These are phyloP conservation scores for Solanum clarkiae DNA, from an alignment of 257 asterid genomes.

Conservation along the genomic window DNA sequence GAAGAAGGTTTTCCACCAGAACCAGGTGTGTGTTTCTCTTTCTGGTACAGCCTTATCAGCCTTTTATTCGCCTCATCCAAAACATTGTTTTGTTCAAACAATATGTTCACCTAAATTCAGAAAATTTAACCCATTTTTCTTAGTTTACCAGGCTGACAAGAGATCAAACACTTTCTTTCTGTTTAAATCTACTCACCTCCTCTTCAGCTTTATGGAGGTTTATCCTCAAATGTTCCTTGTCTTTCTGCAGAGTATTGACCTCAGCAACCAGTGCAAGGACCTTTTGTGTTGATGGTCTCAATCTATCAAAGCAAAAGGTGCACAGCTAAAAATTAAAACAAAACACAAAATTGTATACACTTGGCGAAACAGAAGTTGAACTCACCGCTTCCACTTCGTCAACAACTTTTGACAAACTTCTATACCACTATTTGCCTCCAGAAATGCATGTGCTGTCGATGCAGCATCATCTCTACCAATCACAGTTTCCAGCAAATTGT, in stretches of 20 bases:
- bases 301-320: conserved; percentile 24
- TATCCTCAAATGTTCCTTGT: conserved; percentile 52
- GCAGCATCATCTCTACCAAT: conserved; percentile 37
- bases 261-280: conserved; percentile 55
- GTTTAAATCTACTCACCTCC: conserved; percentile 39
- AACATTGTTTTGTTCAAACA: neutral
- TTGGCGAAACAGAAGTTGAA: neutral
- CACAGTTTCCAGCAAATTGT: conserved; percentile 37
- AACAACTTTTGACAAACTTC: conserved; percentile 51
- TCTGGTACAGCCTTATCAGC: conserved; percentile 3
- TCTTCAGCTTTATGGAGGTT: conserved; percentile 83
- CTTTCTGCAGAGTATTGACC: conserved; percentile 40
- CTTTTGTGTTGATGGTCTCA: conserved; percentile 54
- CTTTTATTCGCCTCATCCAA: conserved; percentile 2
- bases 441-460: conserved; percentile 43
- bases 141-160: neutral
- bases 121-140: neutral
- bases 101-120: neutral
- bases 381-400: conserved; percentile 53
- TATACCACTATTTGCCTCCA: conserved; percentile 48
- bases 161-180: neutral
- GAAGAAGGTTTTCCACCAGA: neutral
- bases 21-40: conserved; percentile 1
- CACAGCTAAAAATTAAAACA: neutral
- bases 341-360: neutral